phyloP scores from a whole-genome alignment of 495 filamentous ascomycete genomes.

The Penicillium angulare region DNA sequence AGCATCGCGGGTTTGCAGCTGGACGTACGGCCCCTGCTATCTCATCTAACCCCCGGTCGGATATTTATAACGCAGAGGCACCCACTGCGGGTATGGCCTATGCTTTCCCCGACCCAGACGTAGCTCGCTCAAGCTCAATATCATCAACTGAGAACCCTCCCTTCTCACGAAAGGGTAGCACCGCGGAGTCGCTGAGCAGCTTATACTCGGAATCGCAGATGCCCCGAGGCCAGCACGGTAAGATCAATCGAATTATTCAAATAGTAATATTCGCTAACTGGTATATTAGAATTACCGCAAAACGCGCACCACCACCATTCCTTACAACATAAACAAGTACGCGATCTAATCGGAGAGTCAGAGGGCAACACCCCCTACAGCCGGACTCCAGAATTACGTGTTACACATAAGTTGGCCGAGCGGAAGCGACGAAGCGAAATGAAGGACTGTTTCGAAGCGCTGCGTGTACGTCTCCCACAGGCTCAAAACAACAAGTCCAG shows the following conservation, averaged over 20 bases:
- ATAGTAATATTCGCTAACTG: not conserved
- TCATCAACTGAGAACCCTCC: conserved; percentile 52
- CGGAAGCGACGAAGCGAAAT: conserved; percentile 95
- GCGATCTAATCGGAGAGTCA: conserved; percentile 61
- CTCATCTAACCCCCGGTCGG: conserved; percentile 71
- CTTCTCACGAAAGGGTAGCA: conserved; percentile 67
- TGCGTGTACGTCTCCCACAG: conserved; percentile 79
- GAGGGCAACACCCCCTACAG: conserved; percentile 76
- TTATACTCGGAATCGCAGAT: conserved; percentile 71
- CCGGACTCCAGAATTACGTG: conserved; percentile 88
- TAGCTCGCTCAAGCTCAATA: conserved; percentile 50
- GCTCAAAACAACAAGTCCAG: conserved; percentile 90
- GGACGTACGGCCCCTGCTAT: conserved; percentile 70
- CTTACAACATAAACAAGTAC: conserved; percentile 71
- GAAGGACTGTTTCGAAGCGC: conserved; percentile 92
- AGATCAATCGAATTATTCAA: no score
- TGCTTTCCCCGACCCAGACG: conserved; percentile 77
- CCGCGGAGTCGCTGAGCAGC: conserved; percentile 73
- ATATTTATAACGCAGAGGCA: conserved; percentile 75
- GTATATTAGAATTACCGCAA: conserved; percentile 42
- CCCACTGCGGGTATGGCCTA: conserved; percentile 81
- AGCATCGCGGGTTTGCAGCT: conserved; percentile 55
- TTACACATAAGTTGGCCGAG: conserved; percentile 95
- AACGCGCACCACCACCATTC: conserved; percentile 66
- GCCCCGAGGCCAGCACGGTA: conserved; percentile 68